Evolutionary conservation across 148 eudicot genomes (phyloP).

Genomic region (Amaranthus hypochondriacus): DNA sequence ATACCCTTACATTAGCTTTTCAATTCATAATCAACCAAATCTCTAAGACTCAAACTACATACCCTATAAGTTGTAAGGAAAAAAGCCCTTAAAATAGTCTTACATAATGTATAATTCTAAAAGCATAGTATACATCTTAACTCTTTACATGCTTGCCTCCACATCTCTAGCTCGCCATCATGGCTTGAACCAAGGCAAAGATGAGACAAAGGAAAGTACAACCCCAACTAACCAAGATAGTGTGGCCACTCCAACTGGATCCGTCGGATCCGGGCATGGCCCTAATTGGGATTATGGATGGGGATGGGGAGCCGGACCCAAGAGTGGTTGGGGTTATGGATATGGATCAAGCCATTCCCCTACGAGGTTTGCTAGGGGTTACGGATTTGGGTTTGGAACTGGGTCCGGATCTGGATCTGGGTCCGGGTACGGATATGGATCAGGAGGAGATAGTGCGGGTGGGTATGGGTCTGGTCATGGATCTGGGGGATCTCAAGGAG

Average conservation of each 20-base stretch:
- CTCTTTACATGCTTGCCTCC: conserved; percentile 8
- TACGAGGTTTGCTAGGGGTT: conserved; percentile 55
- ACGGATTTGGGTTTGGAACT: conserved; percentile 65
- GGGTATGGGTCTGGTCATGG: conserved; percentile 39
- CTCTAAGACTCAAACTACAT: not conserved
- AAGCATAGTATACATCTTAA: not conserved
- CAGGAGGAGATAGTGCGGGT: conserved; percentile 16
- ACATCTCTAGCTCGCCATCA: not conserved
- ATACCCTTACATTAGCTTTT: not conserved
- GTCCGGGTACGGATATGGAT: conserved; percentile 47
- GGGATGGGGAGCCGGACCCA: conserved; percentile 73
- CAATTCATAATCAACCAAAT: not conserved
- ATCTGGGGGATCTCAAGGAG: conserved; percentile 25
- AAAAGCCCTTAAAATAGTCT: too few relatives aligned
- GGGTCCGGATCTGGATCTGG: conserved; percentile 47
- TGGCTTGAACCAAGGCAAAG: not conserved
- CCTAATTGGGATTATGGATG: conserved; percentile 66
- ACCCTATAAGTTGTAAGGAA: not conserved
- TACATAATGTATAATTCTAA: conserved; percentile 1
- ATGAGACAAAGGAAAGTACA: not conserved
- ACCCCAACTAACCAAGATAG: not conserved
- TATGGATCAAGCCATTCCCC: conserved; percentile 63
- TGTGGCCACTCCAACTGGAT: conserved; percentile 9
- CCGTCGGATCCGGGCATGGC: conserved; percentile 55
- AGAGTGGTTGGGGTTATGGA: conserved; percentile 66